A percentile compares a stretch with the other conserved stretches of the same genome.
phyloP scores from a whole-genome alignment of 495 filamentous ascomycete species.

The Xylaria grammica region DNA sequence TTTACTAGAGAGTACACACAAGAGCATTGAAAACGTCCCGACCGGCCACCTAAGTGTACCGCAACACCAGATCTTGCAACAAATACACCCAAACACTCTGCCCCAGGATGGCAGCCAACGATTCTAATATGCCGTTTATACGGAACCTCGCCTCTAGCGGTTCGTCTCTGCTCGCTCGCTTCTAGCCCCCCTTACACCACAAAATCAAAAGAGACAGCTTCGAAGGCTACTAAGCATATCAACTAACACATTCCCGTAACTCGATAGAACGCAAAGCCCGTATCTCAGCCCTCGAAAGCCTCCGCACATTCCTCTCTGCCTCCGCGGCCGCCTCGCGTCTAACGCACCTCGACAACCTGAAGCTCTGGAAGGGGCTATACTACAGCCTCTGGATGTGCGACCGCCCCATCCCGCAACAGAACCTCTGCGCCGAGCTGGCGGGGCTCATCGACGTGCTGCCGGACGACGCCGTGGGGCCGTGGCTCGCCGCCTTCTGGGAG shows the following conservation, averaged over 20 bases:
- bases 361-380: constrained; percentile 97
- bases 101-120: constrained; percentile 48
- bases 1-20: no score
- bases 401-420: constrained; percentile 84
- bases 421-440: constrained; percentile 77
- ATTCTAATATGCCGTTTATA: constrained; percentile 55
- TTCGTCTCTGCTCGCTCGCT: constrained; percentile 31
- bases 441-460: constrained; percentile 70
- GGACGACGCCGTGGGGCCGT: constrained; percentile 59
- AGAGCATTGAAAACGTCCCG: no score
- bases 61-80: constrained; percentile 4
- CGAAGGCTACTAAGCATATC: constrained; percentile 4
- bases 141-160: constrained; percentile 58
- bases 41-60: neutral
- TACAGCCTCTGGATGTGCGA: constrained; percentile 97
- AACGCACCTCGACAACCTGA: constrained; percentile 76
- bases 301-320: constrained; percentile 78
- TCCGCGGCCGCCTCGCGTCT: constrained; percentile 58
- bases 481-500: constrained; percentile 83
- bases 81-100: neutral
- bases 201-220: no score
- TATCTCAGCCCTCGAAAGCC: constrained; percentile 77
- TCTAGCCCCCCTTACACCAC: neutral
- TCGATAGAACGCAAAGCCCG: constrained; percentile 76
- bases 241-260: constrained; percentile 2